Evolutionary conservation across 2,329 filamentous ascomycete genomes (phyloP).

Genomic region (Fusarium beomiforme): DNA sequence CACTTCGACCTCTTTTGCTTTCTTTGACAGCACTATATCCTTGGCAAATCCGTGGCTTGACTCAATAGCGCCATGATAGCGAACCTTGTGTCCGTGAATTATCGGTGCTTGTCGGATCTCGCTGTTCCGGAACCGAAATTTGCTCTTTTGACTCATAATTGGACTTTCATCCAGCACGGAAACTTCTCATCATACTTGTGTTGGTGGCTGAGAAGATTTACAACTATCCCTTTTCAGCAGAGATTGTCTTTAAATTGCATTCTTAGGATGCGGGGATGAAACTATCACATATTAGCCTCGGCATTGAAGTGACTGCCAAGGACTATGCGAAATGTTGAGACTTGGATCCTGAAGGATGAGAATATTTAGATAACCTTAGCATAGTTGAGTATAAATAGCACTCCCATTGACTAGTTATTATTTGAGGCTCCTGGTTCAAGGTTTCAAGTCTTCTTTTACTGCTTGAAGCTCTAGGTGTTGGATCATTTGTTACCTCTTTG

Average conservation of each 20-base stretch:
- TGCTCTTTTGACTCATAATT: background rate
- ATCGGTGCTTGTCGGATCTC: background rate
- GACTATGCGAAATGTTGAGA: no score
- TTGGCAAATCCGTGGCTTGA: background rate
- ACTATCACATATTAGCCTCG: background rate
- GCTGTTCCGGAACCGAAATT: background rate
- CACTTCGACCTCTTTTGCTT: no score
- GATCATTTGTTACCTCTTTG: no score
- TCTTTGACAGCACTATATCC: no score
- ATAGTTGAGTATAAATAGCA: background rate
- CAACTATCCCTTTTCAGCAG: background rate
- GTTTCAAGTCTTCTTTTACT: no score
- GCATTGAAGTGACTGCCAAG: background rate
- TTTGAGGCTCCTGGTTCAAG: fast-evolving
- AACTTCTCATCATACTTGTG: background rate
- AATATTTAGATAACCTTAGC: background rate
- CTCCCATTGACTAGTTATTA: background rate
- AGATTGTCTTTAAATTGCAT: background rate
- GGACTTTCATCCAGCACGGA: background rate
- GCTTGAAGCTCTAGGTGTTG: background rate
- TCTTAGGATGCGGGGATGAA: background rate
- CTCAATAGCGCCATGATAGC: background rate
- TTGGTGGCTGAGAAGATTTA: background rate
- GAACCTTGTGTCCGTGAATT: background rate
- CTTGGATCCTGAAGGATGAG: background rate